Conservation (phyloP, 2,329 filamentous ascomycete genomes). For the Shiraia bambusicola region DNA sequence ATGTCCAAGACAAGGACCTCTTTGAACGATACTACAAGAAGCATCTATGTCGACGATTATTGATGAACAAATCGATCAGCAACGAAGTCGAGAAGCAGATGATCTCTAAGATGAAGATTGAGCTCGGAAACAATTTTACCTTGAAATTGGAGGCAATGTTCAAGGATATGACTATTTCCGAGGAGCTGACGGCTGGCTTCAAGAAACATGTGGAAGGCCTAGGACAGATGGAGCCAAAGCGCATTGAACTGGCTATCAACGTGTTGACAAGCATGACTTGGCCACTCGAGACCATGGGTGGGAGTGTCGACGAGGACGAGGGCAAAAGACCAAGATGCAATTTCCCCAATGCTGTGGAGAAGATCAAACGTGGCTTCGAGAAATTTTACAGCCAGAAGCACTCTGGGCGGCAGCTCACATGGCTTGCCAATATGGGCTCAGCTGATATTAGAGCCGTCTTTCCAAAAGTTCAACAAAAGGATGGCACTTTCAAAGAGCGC, state of each 20-base stretch:
- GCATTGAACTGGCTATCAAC: slow-evolving; percentile 77
- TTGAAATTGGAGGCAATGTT: slow-evolving; percentile 96
- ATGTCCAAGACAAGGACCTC: slow-evolving; percentile 87
- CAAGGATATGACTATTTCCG: slow-evolving; percentile 87
- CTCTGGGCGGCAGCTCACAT: slow-evolving; percentile 84
- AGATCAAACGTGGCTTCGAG: slow-evolving; percentile 80
- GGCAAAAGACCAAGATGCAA: slow-evolving; percentile 58
- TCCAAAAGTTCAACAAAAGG: slow-evolving; percentile 70
- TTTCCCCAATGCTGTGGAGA: slow-evolving; percentile 73
- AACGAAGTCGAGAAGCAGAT: slow-evolving; percentile 93
- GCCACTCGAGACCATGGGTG: slow-evolving; percentile 83
- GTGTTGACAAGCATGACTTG: slow-evolving; percentile 93
- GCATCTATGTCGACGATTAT: slow-evolving; percentile 81
- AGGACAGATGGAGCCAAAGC: slow-evolving; percentile 59
- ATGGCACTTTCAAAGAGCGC: slow-evolving; percentile 64
- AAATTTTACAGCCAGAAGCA: slow-evolving; percentile 85
- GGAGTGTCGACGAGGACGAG: slow-evolving; percentile 55
- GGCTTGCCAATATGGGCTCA: slow-evolving; percentile 74
- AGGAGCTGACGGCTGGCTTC: slow-evolving; percentile 78
- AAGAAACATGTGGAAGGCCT: slow-evolving; percentile 66
- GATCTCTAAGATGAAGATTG: slow-evolving; percentile 95
- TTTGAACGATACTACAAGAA: slow-evolving; percentile 99
- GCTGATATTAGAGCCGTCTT: slow-evolving; percentile 84
- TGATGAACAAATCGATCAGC: slow-evolving; percentile 87
- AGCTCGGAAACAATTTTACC: slow-evolving; percentile 92